Base-by-base conservation (phyloP, 345 rosid genomes). In the Raphanus raphanistrum region DNA sequence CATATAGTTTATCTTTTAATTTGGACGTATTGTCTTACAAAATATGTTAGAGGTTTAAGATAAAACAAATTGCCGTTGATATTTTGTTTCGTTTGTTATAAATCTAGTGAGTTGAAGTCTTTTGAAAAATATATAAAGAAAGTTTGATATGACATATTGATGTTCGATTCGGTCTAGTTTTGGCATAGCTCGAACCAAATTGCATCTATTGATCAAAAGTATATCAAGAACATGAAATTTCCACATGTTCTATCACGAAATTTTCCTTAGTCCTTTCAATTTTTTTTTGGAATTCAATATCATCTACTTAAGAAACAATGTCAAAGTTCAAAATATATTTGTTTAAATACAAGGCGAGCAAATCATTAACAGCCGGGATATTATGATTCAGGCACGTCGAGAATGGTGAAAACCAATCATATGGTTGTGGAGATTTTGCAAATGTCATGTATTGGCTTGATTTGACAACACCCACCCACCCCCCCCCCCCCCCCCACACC, bases 401-500 rank as follows among this genome's bases (percentile, higher is more conserved):
- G 3, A 21, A 8, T 38, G 2, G 68, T 48, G 1, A 70, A 75
- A 10, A 65, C 66, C 66, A 69, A 63, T 69, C 63, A 58, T 16
- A 63, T 63, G 62, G 69, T 28, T 68, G 41, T 32, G 25, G 54
- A 38, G 63, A 33, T 45, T 12, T 74, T 75, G 33, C 21, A 63
- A 75, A 65, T 48, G 10, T 63, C 59, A 66, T 71, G 76, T 66
- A 66, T 71, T 70, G 58, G 17, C 28, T 75, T 45, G 45, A 67
- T 61, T 68, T 38, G 71, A 62, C 21, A 21, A 21, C 21, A 21
- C 21, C 21, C 21, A 0, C 21, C 21, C 21, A 0, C 21, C 1
- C 21, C 21, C 21, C 21, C 21, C 21, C 21, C 21, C 21, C 21
- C 21, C 21, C 21, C 21, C 21, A 21, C 21, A 21, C 21, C 21